Evolutionary conservation across 2,329 filamentous ascomycete genomes (phyloP).

Genomic region (Madurella mycetomatis): DNA sequence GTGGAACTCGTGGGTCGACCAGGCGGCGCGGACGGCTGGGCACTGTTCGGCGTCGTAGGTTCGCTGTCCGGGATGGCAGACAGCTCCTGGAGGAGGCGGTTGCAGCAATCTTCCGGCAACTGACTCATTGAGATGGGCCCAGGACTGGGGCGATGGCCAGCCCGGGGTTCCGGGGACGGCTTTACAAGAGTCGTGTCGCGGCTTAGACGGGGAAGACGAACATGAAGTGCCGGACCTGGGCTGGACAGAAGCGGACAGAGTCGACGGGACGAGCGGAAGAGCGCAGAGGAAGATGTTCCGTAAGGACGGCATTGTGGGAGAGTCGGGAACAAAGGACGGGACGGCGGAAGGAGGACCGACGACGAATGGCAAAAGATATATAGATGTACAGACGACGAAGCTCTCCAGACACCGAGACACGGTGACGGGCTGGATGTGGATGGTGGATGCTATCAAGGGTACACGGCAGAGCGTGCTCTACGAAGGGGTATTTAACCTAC

Average conservation of each 20-base stretch:
- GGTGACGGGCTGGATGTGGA: too few species aligned
- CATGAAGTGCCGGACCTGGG: too few species aligned
- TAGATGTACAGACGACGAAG: neutral
- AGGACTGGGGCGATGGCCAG: constrained; percentile 46
- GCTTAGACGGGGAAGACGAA: neutral
- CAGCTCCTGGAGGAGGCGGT: constrained; percentile 41
- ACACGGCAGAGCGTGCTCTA: too few species aligned
- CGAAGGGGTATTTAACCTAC: too few species aligned
- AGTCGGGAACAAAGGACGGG: neutral
- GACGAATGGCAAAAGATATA: neutral
- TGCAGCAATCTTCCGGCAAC: constrained; percentile 40
- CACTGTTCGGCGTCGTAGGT: constrained; percentile 22
- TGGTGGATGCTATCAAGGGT: too few species aligned
- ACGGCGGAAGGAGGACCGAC: too few species aligned
- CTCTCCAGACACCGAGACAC: too few species aligned
- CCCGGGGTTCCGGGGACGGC: constrained; percentile 29
- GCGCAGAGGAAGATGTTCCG: neutral
- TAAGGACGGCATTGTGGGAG: constrained; percentile 1
- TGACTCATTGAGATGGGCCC: constrained; percentile 44
- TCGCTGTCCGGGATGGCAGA: constrained; percentile 37
- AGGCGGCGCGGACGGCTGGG: constrained; percentile 17
- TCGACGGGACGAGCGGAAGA: constrained; percentile 4
- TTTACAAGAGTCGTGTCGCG: constrained; percentile 17
- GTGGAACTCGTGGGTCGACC: constrained; percentile 33
- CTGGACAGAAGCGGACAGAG: neutral